phyloP scores from a whole-genome alignment of 2,329 filamentous ascomycete species.

The Alternaria postmessia region DNA sequence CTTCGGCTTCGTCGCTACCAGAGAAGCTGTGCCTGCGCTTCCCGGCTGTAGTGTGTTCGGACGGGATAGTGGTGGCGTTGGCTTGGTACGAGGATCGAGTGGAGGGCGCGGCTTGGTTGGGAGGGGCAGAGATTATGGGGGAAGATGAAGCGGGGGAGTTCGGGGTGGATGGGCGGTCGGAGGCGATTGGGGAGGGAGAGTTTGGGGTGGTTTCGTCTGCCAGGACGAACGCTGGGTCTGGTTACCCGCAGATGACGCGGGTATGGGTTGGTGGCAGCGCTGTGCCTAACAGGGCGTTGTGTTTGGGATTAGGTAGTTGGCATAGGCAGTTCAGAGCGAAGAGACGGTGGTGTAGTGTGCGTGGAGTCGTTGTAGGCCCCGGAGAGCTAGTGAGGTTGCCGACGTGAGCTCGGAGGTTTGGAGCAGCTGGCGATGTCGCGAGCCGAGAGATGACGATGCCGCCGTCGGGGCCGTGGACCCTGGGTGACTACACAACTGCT shows the following conservation, averaged over 20 bases:
- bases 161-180: constrained; percentile 69
- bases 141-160: constrained; percentile 20
- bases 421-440: constrained; percentile 35
- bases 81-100: constrained; percentile 25
- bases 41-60: constrained; percentile 22
- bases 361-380: not conserved
- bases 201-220: constrained; percentile 71
- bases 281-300: constrained; percentile 28
- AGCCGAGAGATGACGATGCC: constrained; percentile 24
- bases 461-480: constrained; percentile 6
- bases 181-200: constrained; percentile 67
- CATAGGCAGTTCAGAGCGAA: constrained; percentile 1
- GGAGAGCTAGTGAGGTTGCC: constrained; percentile 21
- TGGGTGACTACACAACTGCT: not conserved
- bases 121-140: constrained; percentile 20
- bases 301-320: constrained; percentile 12
- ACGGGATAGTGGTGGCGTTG: constrained; percentile 22
- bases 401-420: constrained; percentile 11
- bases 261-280: constrained; percentile 32
- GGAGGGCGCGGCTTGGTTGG: constrained; percentile 28
- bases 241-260: constrained; percentile 46
- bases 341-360: not conserved
- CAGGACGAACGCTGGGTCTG: constrained; percentile 66
- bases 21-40: constrained; percentile 49
- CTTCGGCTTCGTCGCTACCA: constrained; percentile 36